Evolutionary conservation across 2,329 filamentous ascomycete species (phyloP).

Genomic region (Neurospora sp.): DNA sequence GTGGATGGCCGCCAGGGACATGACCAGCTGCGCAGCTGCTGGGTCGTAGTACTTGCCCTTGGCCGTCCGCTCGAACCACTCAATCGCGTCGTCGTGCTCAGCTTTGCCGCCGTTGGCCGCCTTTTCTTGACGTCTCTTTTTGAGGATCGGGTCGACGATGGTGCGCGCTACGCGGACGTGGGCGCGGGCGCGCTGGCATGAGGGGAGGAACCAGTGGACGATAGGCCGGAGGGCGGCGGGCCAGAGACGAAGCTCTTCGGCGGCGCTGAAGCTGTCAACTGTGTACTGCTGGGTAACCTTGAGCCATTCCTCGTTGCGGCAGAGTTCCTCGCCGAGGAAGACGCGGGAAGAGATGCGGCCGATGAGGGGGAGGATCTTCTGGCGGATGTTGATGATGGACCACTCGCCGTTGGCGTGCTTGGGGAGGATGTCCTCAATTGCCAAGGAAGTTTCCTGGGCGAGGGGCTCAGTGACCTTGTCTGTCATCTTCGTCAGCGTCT

Average conservation of each 20-base stretch:
- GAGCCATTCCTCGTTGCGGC: conserved; percentile 37
- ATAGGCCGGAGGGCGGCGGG: conserved; percentile 31
- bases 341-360: conserved; percentile 39
- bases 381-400: conserved; percentile 26
- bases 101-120: conserved; percentile 13
- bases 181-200: conserved; percentile 26
- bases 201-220: conserved; percentile 33
- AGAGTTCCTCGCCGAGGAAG: conserved; percentile 35
- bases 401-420: conserved; percentile 24
- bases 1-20: conserved; percentile 32
- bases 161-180: conserved; percentile 22
- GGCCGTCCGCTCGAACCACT: conserved; percentile 32
- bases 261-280: conserved; percentile 26
- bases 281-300: conserved; percentile 33
- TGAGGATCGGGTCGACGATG: conserved; percentile 22
- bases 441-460: conserved; percentile 24
- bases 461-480: conserved; percentile 25
- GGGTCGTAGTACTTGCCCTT: conserved; percentile 23
- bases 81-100: conserved; percentile 27
- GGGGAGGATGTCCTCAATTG: conserved; percentile 24
- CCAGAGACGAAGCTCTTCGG: conserved; percentile 28
- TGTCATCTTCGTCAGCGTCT: conserved; percentile 13
- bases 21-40: conserved; percentile 24
- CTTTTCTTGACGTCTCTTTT: conserved; percentile 17
- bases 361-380: conserved; percentile 31